Conservation (phyloP, 306 rosid species). For the Vachellia pachyceras region DNA sequence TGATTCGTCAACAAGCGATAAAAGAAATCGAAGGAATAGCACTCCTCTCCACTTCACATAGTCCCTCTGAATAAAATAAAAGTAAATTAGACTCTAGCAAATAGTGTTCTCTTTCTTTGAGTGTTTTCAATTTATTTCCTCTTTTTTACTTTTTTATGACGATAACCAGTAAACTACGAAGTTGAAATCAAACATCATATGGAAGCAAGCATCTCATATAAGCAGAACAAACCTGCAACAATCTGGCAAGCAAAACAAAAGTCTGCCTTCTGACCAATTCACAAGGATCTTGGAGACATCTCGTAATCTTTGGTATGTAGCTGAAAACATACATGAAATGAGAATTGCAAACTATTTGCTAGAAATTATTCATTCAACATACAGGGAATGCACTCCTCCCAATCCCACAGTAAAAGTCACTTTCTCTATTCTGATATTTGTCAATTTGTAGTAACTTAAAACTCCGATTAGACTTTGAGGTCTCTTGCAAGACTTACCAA, state of each 20-base stretch:
- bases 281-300: conserved; percentile 91
- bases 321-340: conserved; percentile 64
- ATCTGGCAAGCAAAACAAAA: conserved; percentile 85
- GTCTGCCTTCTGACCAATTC: conserved; percentile 98
- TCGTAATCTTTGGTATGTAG: conserved; percentile 83
- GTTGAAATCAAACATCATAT: too few relatives aligned
- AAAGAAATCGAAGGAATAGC: conserved; percentile 89
- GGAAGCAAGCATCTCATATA: conserved; percentile 23
- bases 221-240: conserved; percentile 72
- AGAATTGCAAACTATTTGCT: conserved; percentile 36
- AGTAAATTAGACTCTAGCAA: conserved; percentile 23
- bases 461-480: conserved; percentile 20
- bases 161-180: not conserved
- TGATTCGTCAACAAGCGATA: conserved; percentile 94
- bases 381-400: conserved; percentile 10
- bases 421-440: conserved; percentile 12
- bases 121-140: not conserved
- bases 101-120: not conserved
- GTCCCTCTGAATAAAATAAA: conserved; percentile 66
- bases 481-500: conserved; percentile 61
- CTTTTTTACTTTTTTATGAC: conserved; percentile 8
- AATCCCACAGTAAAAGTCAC: conserved; percentile 7
- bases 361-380: conserved; percentile 15
- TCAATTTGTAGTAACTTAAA: not conserved
- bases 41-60: conserved; percentile 99